Percentiles rank a stretch among this genome's conserved stretches.
phyloP scores from a whole-genome alignment of 352 stramenopile species.

The Phytophthora pistaciae region DNA sequence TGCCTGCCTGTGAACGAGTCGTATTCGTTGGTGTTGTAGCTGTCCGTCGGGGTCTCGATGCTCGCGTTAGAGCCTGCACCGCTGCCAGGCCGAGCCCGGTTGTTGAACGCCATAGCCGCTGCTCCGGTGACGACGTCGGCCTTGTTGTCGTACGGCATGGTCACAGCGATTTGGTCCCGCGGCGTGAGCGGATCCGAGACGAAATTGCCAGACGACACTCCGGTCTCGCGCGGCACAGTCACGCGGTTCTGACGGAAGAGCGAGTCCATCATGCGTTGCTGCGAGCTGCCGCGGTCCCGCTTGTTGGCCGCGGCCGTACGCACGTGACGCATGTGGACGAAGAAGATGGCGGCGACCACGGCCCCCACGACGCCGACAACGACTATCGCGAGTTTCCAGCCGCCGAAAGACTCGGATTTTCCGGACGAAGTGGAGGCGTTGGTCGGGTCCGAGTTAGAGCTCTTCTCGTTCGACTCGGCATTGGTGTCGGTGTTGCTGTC shows the following conservation, averaged over 20 bases:
- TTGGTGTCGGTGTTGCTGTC: conserved; percentile 21
- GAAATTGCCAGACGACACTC: conserved; percentile 32
- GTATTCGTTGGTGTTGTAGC: conserved; percentile 29
- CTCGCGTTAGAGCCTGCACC: conserved; percentile 9
- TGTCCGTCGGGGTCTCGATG: conserved; percentile 41
- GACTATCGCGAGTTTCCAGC: conserved; percentile 53
- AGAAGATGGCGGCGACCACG: conserved; percentile 65
- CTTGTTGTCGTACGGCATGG: conserved; percentile 29
- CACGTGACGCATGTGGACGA: conserved; percentile 56
- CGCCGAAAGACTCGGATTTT: conserved; percentile 33
- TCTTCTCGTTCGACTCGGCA: neutral
- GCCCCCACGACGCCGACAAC: conserved; percentile 53
- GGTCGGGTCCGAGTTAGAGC: conserved; percentile 13
- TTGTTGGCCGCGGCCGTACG: conserved; percentile 34
- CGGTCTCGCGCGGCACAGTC: conserved; percentile 36
- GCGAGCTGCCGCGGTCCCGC: conserved; percentile 37
- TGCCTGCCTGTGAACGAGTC: conserved; percentile 36
- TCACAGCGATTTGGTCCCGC: conserved; percentile 44
- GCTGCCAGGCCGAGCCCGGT: conserved; percentile 12
- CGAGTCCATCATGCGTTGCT: conserved; percentile 60
- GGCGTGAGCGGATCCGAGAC: conserved; percentile 44
- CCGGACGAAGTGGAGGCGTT: conserved; percentile 27
- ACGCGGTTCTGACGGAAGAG: conserved; percentile 63
- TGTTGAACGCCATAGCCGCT: conserved; percentile 30
- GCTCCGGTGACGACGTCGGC: conserved; percentile 28